Evolutionary conservation across 2,329 filamentous ascomycete species (phyloP).

Genomic region (Incumbomyces delicatus): DNA sequence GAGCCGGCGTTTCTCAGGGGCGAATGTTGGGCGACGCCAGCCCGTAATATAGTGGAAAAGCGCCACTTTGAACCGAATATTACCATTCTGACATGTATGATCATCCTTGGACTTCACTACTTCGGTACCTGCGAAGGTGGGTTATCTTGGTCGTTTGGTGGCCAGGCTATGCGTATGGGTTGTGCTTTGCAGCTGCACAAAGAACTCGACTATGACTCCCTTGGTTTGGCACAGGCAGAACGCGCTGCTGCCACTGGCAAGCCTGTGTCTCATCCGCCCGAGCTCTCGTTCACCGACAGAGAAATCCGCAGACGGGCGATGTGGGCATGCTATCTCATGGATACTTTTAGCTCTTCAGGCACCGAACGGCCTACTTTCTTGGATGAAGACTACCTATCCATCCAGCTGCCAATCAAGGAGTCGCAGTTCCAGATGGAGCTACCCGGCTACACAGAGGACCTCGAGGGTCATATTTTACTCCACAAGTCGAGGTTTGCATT

Average conservation of each 20-base stretch:
- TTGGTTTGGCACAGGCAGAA: constrained; percentile 42
- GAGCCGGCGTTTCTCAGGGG: constrained; percentile 77
- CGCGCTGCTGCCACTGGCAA: constrained; percentile 11
- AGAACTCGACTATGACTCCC: constrained; percentile 74
- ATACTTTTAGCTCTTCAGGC: constrained; percentile 92
- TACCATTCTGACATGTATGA: constrained; percentile 81
- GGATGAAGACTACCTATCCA: constrained; percentile 76
- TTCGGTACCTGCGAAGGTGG: constrained; percentile 96
- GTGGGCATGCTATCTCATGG: constrained; percentile 98
- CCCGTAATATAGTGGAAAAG: constrained; percentile 76
- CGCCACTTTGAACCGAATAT: constrained; percentile 94
- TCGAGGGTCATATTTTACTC: constrained; percentile 60
- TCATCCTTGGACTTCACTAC: constrained; percentile 83
- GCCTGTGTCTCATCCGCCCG: constrained; percentile 36
- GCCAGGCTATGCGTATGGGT: constrained; percentile 92
- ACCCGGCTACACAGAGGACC: constrained; percentile 72
- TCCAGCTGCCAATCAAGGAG: constrained; percentile 85
- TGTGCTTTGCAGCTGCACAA: constrained; percentile 90
- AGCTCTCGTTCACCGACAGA: constrained; percentile 79
- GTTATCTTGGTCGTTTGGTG: constrained; percentile 88
- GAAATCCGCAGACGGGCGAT: constrained; percentile 89
- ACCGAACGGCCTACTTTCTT: constrained; percentile 88
- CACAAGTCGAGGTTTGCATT: constrained; percentile 55
- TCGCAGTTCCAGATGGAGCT: constrained; percentile 85
- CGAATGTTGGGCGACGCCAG: constrained; percentile 79